phyloP scores from a whole-genome alignment of 495 filamentous ascomycete genomes.

The Neurospora sp. region DNA sequence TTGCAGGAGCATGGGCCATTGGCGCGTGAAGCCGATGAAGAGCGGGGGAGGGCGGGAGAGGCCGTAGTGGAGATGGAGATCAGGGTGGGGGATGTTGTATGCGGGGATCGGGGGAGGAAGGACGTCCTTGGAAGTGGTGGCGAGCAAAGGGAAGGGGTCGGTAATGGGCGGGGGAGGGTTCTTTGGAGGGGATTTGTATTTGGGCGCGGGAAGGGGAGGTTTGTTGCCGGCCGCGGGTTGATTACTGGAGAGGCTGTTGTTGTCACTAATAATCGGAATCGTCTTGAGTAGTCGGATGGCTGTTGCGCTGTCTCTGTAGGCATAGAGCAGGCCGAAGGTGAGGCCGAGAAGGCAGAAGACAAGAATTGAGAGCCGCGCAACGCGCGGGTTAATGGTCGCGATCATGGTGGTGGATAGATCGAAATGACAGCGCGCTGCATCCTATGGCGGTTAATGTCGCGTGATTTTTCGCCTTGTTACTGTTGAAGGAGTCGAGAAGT shows the following conservation, averaged over 20 bases:
- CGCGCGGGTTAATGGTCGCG: not conserved
- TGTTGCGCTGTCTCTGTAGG: conserved; percentile 8
- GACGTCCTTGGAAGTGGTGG: conserved; percentile 8
- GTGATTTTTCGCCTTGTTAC: not conserved
- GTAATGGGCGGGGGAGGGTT: conserved; percentile 30
- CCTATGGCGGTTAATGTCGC: not conserved
- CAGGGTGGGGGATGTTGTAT: conserved; percentile 28
- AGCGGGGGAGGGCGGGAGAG: conserved; percentile 36
- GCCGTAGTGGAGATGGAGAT: conserved; percentile 22
- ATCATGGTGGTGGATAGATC: not conserved
- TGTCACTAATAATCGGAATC: conserved; percentile 12
- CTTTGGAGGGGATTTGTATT: conserved; percentile 29
- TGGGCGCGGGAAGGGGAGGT: conserved; percentile 11
- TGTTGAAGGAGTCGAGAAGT: not conserved
- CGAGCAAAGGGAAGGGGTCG: conserved; percentile 26
- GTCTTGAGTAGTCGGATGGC: conserved; percentile 13
- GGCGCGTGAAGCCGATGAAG: conserved; percentile 49
- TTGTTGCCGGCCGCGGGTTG: conserved; percentile 17
- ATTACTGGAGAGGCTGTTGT: not conserved
- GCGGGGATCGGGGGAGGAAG: conserved; percentile 29
- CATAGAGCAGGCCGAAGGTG: conserved; percentile 13
- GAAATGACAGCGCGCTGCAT: not conserved
- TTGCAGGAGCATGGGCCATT: conserved; percentile 48
- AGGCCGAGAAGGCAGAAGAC: conserved; percentile 5
- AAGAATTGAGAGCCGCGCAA: not conserved